Evolutionary conservation across 139 green algal species (phyloP).

Genomic region (Tetradesmus obliquus): DNA sequence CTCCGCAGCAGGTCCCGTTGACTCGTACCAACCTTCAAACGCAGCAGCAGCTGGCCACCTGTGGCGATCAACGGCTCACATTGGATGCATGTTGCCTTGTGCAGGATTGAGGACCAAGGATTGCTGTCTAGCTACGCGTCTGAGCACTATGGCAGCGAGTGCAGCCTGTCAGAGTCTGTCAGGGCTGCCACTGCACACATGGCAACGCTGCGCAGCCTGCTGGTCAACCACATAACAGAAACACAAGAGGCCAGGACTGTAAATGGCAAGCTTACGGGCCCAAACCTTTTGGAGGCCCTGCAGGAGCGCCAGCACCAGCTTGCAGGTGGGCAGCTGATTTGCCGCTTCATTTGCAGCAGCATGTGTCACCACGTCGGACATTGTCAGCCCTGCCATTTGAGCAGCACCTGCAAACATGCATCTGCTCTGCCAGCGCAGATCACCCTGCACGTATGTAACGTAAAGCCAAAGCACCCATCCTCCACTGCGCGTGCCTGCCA

Average conservation of each 20-base stretch:
- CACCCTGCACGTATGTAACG: background rate
- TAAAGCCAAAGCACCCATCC: background rate
- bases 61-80: background rate
- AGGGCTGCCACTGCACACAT: slow-evolving; percentile 15
- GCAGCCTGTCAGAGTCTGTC: slow-evolving; percentile 27
- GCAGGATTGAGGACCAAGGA: slow-evolving; percentile 17
- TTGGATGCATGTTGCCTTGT: background rate
- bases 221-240: slow-evolving; percentile 29
- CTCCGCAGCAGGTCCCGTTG: background rate
- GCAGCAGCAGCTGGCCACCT: background rate
- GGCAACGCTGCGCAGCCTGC: slow-evolving; percentile 11
- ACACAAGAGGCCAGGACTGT: background rate
- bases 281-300: background rate
- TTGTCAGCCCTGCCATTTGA: background rate
- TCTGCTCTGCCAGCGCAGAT: background rate
- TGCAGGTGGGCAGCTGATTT: background rate
- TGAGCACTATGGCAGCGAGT: slow-evolving; percentile 28
- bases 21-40: slow-evolving; percentile 6
- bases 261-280: background rate
- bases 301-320: background rate
- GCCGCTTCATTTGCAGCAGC: background rate
- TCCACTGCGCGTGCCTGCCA: background rate
- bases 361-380: background rate
- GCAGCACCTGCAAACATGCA: background rate
- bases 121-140: background rate